Conservation (phyloP, 257 asterid genomes). For the Solanum virginianum region DNA sequence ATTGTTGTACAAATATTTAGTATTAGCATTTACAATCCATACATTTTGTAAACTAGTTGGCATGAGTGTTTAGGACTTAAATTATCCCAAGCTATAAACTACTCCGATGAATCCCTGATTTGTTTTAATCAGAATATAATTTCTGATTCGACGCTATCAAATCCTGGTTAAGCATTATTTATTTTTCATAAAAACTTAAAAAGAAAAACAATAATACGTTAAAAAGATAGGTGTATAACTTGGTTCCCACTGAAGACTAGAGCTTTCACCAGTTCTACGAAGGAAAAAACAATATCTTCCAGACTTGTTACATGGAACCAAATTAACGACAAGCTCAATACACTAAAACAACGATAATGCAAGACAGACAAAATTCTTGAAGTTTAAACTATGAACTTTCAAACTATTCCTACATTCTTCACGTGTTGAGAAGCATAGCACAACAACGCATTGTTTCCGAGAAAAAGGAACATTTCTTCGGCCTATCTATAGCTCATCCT, state of each 20-base stretch:
- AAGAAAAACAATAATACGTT: background rate
- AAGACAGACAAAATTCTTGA: background rate
- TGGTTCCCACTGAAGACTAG: background rate
- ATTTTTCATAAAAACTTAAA: background rate
- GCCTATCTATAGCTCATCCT: slow-evolving; percentile 58
- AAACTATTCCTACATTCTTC: background rate
- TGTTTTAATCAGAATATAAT: background rate
- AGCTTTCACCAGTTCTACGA: background rate
- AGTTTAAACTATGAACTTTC: background rate
- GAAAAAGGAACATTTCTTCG: background rate
- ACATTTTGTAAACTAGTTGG: too few species aligned
- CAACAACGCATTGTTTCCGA: background rate
- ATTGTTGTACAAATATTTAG: background rate
- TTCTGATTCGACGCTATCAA: background rate
- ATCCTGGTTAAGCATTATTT: background rate
- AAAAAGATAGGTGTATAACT: background rate
- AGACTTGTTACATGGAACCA: background rate
- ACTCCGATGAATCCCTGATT: background rate
- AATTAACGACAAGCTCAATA: background rate
- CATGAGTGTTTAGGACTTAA: too few species aligned
- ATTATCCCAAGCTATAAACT: background rate
- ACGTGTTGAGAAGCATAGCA: background rate
- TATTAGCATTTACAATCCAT: background rate
- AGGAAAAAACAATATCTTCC: background rate
- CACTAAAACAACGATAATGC: background rate